Evolutionary conservation across 2,329 filamentous ascomycete species (phyloP).

Genomic region (Penicillium paneum): DNA sequence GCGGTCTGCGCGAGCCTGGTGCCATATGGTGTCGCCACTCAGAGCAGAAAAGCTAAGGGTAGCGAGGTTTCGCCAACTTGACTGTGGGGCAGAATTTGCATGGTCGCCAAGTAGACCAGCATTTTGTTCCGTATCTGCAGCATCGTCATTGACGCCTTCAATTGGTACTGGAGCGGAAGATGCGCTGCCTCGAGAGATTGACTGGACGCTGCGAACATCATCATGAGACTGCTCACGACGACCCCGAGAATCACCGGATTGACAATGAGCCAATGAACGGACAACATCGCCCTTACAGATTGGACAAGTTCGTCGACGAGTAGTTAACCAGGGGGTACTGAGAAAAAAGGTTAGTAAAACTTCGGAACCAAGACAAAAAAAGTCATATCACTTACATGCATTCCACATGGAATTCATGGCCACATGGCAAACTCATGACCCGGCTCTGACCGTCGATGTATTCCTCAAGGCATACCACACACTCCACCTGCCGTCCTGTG

Average conservation of each 20-base stretch:
- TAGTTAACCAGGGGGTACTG: constrained; percentile 95
- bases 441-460: constrained; percentile 90
- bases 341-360: constrained; percentile 18
- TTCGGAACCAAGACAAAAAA: background rate
- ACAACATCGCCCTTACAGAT: constrained; percentile 99
- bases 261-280: constrained; percentile 52
- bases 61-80: constrained; percentile 45
- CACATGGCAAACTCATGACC: constrained; percentile 96
- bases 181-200: constrained; percentile 46
- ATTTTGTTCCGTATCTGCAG: constrained; percentile 45
- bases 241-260: constrained; percentile 18
- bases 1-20: constrained; percentile 40
- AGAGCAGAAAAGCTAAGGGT: constrained; percentile 46
- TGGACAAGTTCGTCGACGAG: constrained; percentile 90
- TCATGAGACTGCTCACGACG: constrained; percentile 42
- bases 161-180: constrained; percentile 52
- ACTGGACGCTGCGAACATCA: constrained; percentile 45
- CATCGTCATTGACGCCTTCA: constrained; percentile 33
- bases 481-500: constrained; percentile 71
- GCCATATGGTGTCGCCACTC: constrained; percentile 48
- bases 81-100: constrained; percentile 33
- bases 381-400: constrained; percentile 76
- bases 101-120: constrained; percentile 36
- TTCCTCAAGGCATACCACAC: constrained; percentile 94
- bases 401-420: constrained; percentile 94